phyloP scores from a whole-genome alignment of 2,329 filamentous ascomycete genomes.

The Metarhizium brunneum region DNA sequence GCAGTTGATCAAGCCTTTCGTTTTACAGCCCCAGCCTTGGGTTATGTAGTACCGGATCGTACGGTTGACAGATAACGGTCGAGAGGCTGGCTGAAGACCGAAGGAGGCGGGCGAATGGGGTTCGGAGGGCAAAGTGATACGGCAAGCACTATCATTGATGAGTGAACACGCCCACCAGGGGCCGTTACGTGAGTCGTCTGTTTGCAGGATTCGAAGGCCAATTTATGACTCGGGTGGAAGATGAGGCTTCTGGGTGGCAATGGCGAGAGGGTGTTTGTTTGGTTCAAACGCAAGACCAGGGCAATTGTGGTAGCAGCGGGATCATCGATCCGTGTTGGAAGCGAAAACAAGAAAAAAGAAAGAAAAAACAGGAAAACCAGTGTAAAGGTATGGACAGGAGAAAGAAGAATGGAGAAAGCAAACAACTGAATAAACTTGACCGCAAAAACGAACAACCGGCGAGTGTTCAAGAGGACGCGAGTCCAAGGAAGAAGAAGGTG shows the following conservation, averaged over 20 bases:
- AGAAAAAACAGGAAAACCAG: neutral
- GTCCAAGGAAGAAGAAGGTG: neutral
- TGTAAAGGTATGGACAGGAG: neutral
- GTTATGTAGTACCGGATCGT: neutral
- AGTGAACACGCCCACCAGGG: neutral
- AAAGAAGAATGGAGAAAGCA: neutral
- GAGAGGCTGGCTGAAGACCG: slow-evolving; percentile 4
- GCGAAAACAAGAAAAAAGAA: neutral
- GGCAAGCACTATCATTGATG: slow-evolving; percentile 1
- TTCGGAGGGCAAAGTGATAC: neutral
- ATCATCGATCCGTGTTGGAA: neutral
- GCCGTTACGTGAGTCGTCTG: slow-evolving; percentile 2
- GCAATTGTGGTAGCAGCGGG: neutral
- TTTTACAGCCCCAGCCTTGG: neutral
- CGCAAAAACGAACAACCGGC: neutral
- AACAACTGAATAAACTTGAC: neutral
- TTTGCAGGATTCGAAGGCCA: neutral
- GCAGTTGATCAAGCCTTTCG: neutral
- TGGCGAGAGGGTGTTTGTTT: slow-evolving; percentile 1
- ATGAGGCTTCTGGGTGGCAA: slow-evolving; percentile 4
- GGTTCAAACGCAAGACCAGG: neutral
- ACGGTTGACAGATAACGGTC: neutral
- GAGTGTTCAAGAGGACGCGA: neutral
- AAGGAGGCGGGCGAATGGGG: slow-evolving; percentile 1
- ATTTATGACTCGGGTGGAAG: slow-evolving; percentile 1